Base-by-base conservation (phyloP, 306 rosid genomes). In the Gillenia trifoliata region DNA sequence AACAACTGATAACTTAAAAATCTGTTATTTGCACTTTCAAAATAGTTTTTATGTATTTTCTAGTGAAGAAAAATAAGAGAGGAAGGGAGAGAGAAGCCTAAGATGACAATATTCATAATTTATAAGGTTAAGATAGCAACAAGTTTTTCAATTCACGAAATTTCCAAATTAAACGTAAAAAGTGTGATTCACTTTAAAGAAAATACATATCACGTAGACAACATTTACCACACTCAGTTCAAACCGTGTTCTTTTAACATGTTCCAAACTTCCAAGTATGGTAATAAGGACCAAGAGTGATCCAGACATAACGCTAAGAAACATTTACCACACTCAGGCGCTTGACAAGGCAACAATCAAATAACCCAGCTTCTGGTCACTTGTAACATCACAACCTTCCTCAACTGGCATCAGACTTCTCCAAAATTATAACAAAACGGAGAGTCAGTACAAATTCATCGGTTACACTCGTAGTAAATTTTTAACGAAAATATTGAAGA, bases 361-460 rank as follows among this genome's bases (percentile, higher is more conserved):
- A 54, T 0, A 56, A 25, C 19, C 67, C 66, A 72, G 16, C 25
- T 11, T 71, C 40, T 23, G 45, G 65, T 19, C n/a, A 3, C 36
- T 26, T 59, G 12, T 9, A 56, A 56, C 40, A 57, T 25, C 75
- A 26, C 28, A 25, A 16, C 40, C 75, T 47, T 70, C 78, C 80
- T 80, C 81, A 91, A 77, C 26, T 83, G 76, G 75, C 57, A 3
- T 91, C 95, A 11, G 85, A 76, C 78, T 86, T 91, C 62, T 91
- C 95, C 88, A 91, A 33, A 77, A 90, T 91, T 89, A 88, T 82
- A 81, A 74, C 47, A 43, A 43, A 80, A 34, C 10, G 26, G 6
- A 49, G 47, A 28, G 79, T 73, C 5, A 60, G 43, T 29, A 13
- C n/a, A 52, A 73, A 68, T 19, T 49, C 71, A 76, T 52, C 72